A percentile compares a stretch with the other conserved stretches of the same genome.
Evolutionary conservation across 225 moss, liverwort and hornwort genomes (phyloP).

Genomic region (Thuidium tamariscinum): DNA sequence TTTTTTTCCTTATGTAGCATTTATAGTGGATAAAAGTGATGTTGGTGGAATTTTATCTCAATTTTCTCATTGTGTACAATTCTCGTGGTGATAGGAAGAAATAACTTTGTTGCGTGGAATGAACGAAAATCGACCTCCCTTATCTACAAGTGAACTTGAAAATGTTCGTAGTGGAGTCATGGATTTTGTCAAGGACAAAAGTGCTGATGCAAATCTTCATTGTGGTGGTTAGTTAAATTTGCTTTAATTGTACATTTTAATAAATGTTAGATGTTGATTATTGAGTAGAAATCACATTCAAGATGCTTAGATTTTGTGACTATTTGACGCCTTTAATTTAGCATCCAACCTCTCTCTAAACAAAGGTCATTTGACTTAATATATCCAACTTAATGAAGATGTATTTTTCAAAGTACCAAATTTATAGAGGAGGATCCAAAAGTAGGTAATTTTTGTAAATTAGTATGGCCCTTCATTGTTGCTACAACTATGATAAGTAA

Average conservation of each 20-base stretch:
- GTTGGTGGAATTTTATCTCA: not conserved
- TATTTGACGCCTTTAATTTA: not conserved
- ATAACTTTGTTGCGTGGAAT: slow-evolving; percentile 45
- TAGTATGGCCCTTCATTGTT: not conserved
- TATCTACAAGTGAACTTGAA: slow-evolving; percentile 38
- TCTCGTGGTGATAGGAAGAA: slow-evolving; percentile 36
- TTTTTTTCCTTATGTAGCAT: not conserved
- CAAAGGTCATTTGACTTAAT: not conserved
- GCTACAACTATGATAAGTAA: not conserved
- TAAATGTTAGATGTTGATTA: not conserved
- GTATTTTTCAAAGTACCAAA: accelerated
- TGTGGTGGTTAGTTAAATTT: slow-evolving; percentile 50
- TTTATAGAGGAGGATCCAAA: too few species aligned
- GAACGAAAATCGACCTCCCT: slow-evolving; percentile 21
- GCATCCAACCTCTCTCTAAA: not conserved
- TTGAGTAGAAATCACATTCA: not conserved
- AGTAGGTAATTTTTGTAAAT: not conserved
- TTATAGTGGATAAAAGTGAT: not conserved
- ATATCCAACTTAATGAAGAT: not conserved
- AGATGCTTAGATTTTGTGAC: not conserved
- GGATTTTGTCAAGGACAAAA: slow-evolving; percentile 29
- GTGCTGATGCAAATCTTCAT: slow-evolving; percentile 34
- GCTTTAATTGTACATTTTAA: not conserved
- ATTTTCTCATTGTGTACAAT: not conserved
- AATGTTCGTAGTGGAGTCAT: slow-evolving; percentile 21